phyloP scores from a whole-genome alignment of 257 asterid species.

The Marsdenia floribunda region DNA sequence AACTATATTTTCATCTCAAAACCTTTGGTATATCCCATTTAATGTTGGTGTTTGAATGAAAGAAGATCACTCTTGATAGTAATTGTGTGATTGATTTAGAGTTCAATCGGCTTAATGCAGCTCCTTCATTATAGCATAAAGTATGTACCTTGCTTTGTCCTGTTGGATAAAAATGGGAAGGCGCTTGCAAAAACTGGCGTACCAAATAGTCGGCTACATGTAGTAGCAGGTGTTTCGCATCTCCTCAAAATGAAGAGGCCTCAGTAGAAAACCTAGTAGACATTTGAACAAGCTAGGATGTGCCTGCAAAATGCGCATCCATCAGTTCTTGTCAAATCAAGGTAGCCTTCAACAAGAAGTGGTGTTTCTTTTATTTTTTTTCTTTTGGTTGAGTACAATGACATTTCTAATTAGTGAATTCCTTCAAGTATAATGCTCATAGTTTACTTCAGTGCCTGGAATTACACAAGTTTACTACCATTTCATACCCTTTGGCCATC shows the following conservation, averaged over 20 bases:
- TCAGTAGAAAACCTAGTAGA: not conserved
- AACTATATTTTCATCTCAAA: not conserved
- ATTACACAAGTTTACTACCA: not conserved
- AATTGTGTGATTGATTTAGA: not conserved
- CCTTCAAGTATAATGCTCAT: not conserved
- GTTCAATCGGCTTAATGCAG: slow-evolving; percentile 29
- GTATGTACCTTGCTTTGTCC: slow-evolving; percentile 90
- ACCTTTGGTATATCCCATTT: not conserved
- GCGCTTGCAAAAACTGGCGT: slow-evolving; percentile 78
- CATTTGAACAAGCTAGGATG: not conserved
- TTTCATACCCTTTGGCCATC: not conserved
- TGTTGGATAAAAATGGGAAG: slow-evolving; percentile 61
- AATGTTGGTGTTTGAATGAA: not conserved
- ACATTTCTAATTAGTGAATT: not conserved
- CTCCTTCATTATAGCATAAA: slow-evolving; percentile 75
- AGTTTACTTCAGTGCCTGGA: not conserved
- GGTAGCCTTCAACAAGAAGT: not conserved
- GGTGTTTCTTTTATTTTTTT: not conserved
- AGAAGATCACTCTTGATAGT: too few species aligned
- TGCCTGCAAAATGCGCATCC: too few species aligned
- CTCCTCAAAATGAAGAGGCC: slow-evolving; percentile 61
- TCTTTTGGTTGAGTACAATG: not conserved
- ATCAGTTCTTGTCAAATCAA: not conserved
- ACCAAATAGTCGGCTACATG: slow-evolving; percentile 67
- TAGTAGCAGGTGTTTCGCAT: slow-evolving; percentile 76